Percentiles rank a stretch among this genome's conserved stretches.
Conservation (phyloP, 768 basidiomycete species). For the Zangia roseola region DNA sequence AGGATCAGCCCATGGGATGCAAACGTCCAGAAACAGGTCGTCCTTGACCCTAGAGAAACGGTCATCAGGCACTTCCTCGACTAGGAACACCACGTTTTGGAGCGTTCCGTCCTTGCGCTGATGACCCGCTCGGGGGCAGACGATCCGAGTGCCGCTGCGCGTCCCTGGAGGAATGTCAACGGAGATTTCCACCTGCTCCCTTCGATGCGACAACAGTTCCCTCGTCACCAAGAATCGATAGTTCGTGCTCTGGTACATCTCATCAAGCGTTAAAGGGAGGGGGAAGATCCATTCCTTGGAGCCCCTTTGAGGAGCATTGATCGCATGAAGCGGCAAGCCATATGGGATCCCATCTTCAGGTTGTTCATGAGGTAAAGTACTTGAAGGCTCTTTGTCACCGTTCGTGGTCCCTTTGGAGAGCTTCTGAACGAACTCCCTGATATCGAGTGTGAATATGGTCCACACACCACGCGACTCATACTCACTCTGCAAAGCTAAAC, state of each 20-base stretch:
- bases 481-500: constrained; percentile 31
- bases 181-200: constrained; percentile 55
- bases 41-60: constrained; percentile 56
- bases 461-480: neutral
- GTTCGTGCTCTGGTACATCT: constrained; percentile 54
- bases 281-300: constrained; percentile 70
- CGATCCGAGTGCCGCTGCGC: constrained; percentile 56
- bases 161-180: constrained; percentile 63
- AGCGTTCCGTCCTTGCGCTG: constrained; percentile 53
- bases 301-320: constrained; percentile 38
- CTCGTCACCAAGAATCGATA: constrained; percentile 63
- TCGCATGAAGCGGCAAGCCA: constrained; percentile 40
- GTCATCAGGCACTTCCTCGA: constrained; percentile 58
- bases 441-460: constrained; percentile 7
- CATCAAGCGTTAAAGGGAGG: constrained; percentile 58
- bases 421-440: constrained; percentile 31
- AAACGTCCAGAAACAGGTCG: constrained; percentile 54
- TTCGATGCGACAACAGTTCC: constrained; percentile 46
- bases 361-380: constrained; percentile 8
- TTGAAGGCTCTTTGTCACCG: constrained; percentile 2
- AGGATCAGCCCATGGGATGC: constrained; percentile 54
- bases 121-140: constrained; percentile 66
- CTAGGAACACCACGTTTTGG: constrained; percentile 67
- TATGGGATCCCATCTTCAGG: constrained; percentile 25
- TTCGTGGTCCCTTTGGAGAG: constrained; percentile 20